These are phyloP conservation scores for Petunia axillaris DNA, from an alignment of 257 asterid species.

Conservation along the genomic window DNA sequence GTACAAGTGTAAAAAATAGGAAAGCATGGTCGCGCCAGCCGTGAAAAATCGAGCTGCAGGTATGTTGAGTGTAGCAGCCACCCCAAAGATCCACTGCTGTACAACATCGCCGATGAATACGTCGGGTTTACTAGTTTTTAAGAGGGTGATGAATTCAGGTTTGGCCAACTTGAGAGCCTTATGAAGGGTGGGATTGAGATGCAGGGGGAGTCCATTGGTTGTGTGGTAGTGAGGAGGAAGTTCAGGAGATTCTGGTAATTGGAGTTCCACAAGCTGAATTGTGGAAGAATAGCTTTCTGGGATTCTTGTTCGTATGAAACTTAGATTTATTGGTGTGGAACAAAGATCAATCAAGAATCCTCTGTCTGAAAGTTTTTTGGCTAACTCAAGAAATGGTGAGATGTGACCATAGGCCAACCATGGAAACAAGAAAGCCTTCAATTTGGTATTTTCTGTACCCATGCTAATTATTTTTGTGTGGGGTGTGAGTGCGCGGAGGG, in stretches of 20 bases:
- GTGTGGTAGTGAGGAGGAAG: slow-evolving; percentile 47
- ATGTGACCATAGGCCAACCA: slow-evolving; percentile 60
- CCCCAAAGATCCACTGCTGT: slow-evolving; percentile 46
- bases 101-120: slow-evolving; percentile 45
- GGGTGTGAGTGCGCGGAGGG: not conserved
- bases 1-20: slow-evolving; percentile 45
- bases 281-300: slow-evolving; percentile 5
- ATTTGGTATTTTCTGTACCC: not conserved
- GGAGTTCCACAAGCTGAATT: slow-evolving; percentile 37
- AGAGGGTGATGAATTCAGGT: slow-evolving; percentile 28
- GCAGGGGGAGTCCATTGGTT: slow-evolving; percentile 52
- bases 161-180: slow-evolving; percentile 33
- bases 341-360: slow-evolving; percentile 42
- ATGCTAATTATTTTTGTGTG: not conserved
- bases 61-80: slow-evolving; percentile 34
- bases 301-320: slow-evolving; percentile 36
- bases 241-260: slow-evolving; percentile 26
- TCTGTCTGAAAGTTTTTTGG: slow-evolving; percentile 45
- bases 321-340: slow-evolving; percentile 47
- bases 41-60: slow-evolving; percentile 47
- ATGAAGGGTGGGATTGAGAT: slow-evolving; percentile 47
- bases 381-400: slow-evolving; percentile 51
- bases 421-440: slow-evolving; percentile 47
- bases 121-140: slow-evolving; percentile 35
- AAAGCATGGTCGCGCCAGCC: slow-evolving; percentile 40